A percentile compares a stretch with the other conserved stretches of the same genome.
Evolutionary conservation across 345 rosid species (phyloP).

Genomic region (Pistacia atlantica): DNA sequence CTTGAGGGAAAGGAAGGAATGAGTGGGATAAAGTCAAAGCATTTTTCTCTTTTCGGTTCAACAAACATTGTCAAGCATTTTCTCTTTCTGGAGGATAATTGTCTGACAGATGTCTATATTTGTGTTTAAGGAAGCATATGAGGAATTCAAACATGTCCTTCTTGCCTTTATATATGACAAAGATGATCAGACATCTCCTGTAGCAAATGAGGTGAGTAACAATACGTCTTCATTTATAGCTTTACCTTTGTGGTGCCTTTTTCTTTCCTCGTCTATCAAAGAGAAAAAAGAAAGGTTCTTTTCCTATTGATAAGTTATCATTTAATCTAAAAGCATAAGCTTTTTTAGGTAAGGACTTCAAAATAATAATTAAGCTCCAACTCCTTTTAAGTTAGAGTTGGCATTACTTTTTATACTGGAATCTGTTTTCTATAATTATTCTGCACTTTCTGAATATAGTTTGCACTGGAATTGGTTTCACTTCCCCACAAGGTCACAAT

Average conservation of each 20-base stretch:
- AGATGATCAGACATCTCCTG: constrained; percentile 81
- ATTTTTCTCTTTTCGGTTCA: not conserved
- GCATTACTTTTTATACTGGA: not conserved
- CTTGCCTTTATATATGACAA: constrained; percentile 86
- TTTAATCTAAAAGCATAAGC: too few relatives aligned
- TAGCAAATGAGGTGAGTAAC: constrained; percentile 73
- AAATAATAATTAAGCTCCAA: not conserved
- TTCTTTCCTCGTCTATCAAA: not conserved
- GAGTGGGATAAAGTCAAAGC: too few relatives aligned
- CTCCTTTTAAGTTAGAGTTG: not conserved
- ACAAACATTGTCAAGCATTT: not conserved
- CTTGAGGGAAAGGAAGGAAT: too few relatives aligned
- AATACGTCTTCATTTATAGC: not conserved
- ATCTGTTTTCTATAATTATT: not conserved
- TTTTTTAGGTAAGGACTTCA: too few relatives aligned
- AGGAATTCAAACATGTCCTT: constrained; percentile 96
- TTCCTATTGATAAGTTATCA: too few relatives aligned
- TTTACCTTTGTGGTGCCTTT: not conserved
- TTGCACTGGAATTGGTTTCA: not conserved
- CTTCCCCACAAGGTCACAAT: not conserved
- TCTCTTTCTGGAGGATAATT: not conserved
- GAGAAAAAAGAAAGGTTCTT: not conserved
- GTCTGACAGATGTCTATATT: constrained; percentile 37
- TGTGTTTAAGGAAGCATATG: constrained; percentile 90
- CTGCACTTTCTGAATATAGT: not conserved